Evolutionary conservation across 2,329 filamentous ascomycete species (phyloP).

Genomic region (Colletotrichum tofieldiae): DNA sequence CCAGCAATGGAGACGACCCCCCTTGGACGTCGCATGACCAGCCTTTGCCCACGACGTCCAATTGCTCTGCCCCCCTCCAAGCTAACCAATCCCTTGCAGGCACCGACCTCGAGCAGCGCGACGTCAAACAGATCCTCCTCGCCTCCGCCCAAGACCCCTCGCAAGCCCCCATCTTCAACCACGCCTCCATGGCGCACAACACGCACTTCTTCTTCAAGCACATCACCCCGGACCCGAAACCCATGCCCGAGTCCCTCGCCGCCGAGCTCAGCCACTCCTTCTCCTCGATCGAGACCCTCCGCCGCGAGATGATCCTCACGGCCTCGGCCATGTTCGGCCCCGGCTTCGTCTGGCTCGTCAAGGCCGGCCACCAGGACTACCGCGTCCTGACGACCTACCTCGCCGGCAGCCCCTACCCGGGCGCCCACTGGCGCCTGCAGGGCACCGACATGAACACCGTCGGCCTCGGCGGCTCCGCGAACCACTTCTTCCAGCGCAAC

Average conservation of each 20-base stretch:
- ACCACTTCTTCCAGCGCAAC: conserved; percentile 58
- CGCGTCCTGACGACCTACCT: conserved; percentile 91
- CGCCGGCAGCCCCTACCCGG: conserved; percentile 89
- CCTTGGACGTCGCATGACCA: not conserved
- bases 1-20: not conserved
- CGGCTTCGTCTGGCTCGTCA: conserved; percentile 96
- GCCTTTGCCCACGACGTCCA: not conserved
- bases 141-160: conserved; percentile 84
- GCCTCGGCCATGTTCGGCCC: conserved; percentile 95
- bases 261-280: conserved; percentile 79
- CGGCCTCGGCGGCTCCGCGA: conserved; percentile 57
- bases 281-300: conserved; percentile 86
- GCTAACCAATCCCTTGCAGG: conserved; percentile 60
- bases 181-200: conserved; percentile 97
- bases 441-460: conserved; percentile 79
- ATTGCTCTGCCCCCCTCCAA: not conserved
- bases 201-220: conserved; percentile 85
- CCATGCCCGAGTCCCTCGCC: conserved; percentile 72
- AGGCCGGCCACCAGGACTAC: conserved; percentile 64
- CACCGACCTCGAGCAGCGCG: conserved; percentile 73
- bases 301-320: conserved; percentile 83
- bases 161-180: conserved; percentile 89
- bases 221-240: conserved; percentile 59
- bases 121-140: conserved; percentile 79
- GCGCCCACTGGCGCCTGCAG: conserved; percentile 85